Percentiles rank a stretch among this genome's conserved stretches.
phyloP scores from a whole-genome alignment of 306 rosid species.

The Corylus avellana region DNA sequence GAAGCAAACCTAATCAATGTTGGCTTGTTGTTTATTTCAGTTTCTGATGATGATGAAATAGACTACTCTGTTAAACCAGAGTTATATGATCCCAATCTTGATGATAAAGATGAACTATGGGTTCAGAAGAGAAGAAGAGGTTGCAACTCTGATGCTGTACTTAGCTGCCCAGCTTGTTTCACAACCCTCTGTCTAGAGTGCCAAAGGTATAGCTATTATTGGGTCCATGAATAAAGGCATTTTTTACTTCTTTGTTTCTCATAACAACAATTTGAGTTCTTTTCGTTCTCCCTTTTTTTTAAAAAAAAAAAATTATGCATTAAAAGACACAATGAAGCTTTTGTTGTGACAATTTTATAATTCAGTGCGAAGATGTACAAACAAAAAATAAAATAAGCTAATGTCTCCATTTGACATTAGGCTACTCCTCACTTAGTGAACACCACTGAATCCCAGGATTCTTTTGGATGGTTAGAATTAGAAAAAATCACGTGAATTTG shows the following conservation, averaged over 20 bases:
- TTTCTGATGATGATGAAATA: conserved; percentile 80
- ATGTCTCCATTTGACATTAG: neutral
- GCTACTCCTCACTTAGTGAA: neutral
- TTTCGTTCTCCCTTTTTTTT: neutral
- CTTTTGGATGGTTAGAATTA: neutral
- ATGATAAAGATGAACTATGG: conserved; percentile 71
- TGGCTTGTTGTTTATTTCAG: conserved; percentile 41
- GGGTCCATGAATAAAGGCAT: neutral
- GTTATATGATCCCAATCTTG: conserved; percentile 70
- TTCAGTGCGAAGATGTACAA: neutral
- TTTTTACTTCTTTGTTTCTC: neutral
- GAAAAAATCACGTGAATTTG: neutral
- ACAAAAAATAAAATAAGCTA: neutral
- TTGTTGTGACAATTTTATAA: neutral
- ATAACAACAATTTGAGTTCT: neutral
- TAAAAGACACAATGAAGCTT: neutral
- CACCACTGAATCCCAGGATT: neutral
- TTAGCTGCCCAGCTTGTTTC: conserved; percentile 86
- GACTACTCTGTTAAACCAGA: conserved; percentile 83
- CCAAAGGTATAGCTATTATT: conserved; percentile 54
- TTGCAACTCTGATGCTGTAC: conserved; percentile 66
- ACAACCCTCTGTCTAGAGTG: conserved; percentile 80
- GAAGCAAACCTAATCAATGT: conserved; percentile 9
- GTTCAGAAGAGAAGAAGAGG: conserved; percentile 62
- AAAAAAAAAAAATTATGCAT: too few species aligned